These are phyloP conservation scores for Solanum chacoense DNA, from an alignment of 305 asterid genomes.

Conservation along the genomic window DNA sequence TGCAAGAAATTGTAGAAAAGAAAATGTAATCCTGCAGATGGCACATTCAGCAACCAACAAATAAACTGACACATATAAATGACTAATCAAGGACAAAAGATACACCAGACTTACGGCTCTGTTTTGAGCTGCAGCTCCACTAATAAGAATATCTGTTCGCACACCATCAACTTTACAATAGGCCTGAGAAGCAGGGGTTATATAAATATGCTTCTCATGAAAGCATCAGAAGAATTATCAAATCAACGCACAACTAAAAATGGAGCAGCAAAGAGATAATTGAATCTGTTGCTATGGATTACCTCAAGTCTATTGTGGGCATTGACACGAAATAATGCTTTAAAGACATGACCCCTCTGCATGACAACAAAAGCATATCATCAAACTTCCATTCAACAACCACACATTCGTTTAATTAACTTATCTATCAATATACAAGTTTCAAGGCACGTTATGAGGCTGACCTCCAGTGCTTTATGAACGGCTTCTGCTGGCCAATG, in stretches of 20 bases:
- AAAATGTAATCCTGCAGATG: neutral
- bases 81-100: neutral
- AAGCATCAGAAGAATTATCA: neutral
- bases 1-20: constrained; percentile 11
- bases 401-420: neutral
- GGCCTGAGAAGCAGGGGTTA: constrained; percentile 33
- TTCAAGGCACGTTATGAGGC: constrained; percentile 1
- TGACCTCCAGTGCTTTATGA: constrained; percentile 45
- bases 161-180: constrained; percentile 71
- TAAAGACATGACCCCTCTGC: constrained; percentile 59
- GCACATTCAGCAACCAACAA: neutral
- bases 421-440: neutral
- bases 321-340: constrained; percentile 68
- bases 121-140: constrained; percentile 49
- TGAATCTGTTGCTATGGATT: constrained; percentile 1
- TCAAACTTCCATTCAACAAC: constrained; percentile 1
- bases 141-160: constrained; percentile 49
- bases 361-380: neutral
- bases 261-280: neutral
- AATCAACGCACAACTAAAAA: neutral
- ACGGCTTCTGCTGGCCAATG: constrained; percentile 45
- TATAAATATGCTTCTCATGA: neutral
- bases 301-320: constrained; percentile 83
- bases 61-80: neutral
- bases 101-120: constrained; percentile 55